phyloP scores from a whole-genome alignment of 2,329 filamentous ascomycete genomes.

The Calonectria pteridis region DNA sequence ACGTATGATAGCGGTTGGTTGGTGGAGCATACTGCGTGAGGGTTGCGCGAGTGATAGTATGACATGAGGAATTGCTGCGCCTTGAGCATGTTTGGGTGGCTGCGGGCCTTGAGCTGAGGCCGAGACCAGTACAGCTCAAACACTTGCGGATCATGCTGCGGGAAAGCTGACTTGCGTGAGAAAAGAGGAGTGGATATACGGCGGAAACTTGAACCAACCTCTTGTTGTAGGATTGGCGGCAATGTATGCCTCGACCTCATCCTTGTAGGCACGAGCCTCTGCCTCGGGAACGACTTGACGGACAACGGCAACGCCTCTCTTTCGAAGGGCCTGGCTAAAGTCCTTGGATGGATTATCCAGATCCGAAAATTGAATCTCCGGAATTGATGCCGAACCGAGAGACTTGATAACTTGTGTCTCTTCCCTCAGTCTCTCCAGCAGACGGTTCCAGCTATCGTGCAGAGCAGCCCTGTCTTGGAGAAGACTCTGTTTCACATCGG shows the following conservation, averaged over 20 bases:
- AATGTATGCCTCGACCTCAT: slow-evolving; percentile 13
- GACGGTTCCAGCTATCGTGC: slow-evolving; percentile 10
- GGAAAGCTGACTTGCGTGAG: background rate
- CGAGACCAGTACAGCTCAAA: slow-evolving; percentile 16
- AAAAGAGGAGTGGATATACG: background rate
- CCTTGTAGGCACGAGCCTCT: slow-evolving; percentile 11
- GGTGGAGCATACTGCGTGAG: background rate
- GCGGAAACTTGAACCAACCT: background rate
- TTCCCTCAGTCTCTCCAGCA: background rate
- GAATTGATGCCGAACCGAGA: background rate
- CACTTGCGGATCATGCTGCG: slow-evolving; percentile 5
- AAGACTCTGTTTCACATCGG: background rate
- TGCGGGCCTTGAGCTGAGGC: slow-evolving; percentile 18
- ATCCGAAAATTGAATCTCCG: slow-evolving; percentile 3
- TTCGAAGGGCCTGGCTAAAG: slow-evolving; percentile 2
- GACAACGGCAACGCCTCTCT: slow-evolving; percentile 7
- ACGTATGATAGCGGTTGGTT: slow-evolving; percentile 74
- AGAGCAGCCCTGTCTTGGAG: background rate
- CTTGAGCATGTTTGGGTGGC: slow-evolving; percentile 26
- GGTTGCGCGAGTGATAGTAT: slow-evolving; percentile 11
- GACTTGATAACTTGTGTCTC: slow-evolving; percentile 4
- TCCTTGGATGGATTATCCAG: background rate
- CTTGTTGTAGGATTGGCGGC: slow-evolving; percentile 9
- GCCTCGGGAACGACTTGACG: slow-evolving; percentile 7
- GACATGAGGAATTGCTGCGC: slow-evolving; percentile 24